phyloP scores from a whole-genome alignment of 2,329 filamentous ascomycete genomes.

The Sphaerulina musiva region DNA sequence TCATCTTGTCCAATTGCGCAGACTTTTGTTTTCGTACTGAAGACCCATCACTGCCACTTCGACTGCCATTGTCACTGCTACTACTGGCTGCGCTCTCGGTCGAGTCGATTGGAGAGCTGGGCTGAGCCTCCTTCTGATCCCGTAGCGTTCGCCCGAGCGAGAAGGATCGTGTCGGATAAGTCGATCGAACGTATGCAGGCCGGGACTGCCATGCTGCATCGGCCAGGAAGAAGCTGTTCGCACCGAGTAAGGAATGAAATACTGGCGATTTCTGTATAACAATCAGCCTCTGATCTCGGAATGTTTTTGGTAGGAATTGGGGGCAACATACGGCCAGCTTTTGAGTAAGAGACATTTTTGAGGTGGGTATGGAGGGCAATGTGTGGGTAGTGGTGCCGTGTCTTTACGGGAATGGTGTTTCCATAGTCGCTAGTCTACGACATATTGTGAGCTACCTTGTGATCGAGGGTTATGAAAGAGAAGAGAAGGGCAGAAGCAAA shows the following conservation, averaged over 20 bases:
- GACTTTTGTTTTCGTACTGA: constrained; percentile 10
- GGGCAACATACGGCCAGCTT: constrained; percentile 26
- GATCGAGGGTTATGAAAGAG: neutral
- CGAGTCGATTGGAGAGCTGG: neutral
- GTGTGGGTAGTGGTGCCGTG: constrained; percentile 6
- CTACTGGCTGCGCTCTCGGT: constrained; percentile 6
- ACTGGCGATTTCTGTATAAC: constrained; percentile 23
- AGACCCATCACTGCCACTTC: neutral
- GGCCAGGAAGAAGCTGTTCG: constrained; percentile 30
- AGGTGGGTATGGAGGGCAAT: neutral
- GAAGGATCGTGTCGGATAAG: constrained; percentile 18
- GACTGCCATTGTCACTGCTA: neutral
- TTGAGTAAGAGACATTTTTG: constrained; percentile 23
- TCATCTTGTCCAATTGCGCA: constrained; percentile 5
- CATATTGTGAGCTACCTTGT: neutral
- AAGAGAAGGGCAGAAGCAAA: neutral
- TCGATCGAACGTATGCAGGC: constrained; percentile 20
- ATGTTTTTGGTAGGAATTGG: neutral
- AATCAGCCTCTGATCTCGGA: constrained; percentile 10
- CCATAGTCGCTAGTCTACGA: constrained; percentile 7
- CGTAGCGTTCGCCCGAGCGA: constrained; percentile 17
- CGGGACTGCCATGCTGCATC: constrained; percentile 32
- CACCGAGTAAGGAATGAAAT: constrained; percentile 31
- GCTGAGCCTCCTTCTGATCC: constrained; percentile 14
- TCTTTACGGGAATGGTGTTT: neutral